Evolutionary conservation across 78 protist genomes (phyloP).

Genomic region (Emiliania huxleyi): DNA sequence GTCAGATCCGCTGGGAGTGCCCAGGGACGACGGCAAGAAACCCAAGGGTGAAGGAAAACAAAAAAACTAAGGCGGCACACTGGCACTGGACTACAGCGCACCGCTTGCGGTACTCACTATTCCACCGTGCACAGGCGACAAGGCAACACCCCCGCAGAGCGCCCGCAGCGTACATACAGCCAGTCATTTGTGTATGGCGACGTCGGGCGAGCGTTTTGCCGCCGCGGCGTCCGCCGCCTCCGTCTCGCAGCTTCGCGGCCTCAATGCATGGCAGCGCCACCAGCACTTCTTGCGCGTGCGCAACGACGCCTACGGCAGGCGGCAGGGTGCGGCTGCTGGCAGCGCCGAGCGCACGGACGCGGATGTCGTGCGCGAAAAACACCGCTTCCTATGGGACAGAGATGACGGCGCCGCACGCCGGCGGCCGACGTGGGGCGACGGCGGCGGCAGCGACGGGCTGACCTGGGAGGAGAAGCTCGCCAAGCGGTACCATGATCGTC

Average conservation of each 20-base stretch:
- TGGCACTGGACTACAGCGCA: no score
- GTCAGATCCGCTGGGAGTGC: no score
- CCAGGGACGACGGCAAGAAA: no score
- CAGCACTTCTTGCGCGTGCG: not conserved
- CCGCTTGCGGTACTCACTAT: no score
- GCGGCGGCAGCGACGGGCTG: not conserved
- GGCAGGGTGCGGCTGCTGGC: not conserved
- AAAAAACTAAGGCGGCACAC: no score
- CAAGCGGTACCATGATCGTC: slow-evolving; percentile 68
- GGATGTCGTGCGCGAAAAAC: not conserved
- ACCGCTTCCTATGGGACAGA: not conserved
- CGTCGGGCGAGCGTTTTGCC: not conserved
- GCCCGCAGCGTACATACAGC: no score
- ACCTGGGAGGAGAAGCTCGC: slow-evolving; percentile 76
- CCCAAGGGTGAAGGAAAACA: no score
- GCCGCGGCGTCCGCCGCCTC: not conserved
- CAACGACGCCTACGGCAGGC: not conserved
- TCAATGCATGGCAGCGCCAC: not conserved
- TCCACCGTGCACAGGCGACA: no score
- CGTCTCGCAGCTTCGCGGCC: not conserved
- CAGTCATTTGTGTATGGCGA: no score
- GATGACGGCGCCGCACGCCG: not conserved
- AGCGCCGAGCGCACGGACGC: not conserved
- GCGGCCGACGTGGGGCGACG: not conserved
- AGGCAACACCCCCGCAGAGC: no score